Evolutionary conservation across 2,329 filamentous ascomycete genomes (phyloP).

Genomic region (Pestalotiopsis sp.): DNA sequence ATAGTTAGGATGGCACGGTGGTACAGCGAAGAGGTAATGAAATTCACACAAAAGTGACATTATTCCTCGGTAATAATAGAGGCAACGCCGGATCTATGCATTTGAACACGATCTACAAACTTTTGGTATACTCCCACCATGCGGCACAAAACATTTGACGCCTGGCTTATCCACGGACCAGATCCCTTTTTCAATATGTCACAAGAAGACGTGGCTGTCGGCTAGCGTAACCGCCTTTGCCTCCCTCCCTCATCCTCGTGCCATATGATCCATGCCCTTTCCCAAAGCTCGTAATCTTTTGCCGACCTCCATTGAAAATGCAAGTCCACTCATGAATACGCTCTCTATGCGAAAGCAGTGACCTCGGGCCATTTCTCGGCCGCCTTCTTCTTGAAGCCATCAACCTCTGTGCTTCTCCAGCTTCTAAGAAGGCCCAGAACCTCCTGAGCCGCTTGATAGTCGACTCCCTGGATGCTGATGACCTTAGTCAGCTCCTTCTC

Average conservation of each 20-base stretch:
- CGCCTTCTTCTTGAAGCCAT: conserved; percentile 51
- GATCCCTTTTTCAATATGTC: neutral
- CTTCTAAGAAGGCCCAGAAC: conserved; percentile 44
- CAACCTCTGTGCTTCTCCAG: conserved; percentile 53
- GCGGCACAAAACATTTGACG: neutral
- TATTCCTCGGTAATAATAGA: neutral
- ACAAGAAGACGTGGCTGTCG: neutral
- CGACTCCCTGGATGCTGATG: conserved; percentile 46
- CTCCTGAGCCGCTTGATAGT: conserved; percentile 50
- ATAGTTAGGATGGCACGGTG: neutral
- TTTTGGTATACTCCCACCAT: neutral
- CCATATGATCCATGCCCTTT: neutral
- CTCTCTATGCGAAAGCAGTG: conserved; percentile 42
- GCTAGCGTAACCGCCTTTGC: neutral
- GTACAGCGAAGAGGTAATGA: neutral
- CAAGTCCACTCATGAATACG: neutral
- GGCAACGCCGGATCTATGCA: neutral
- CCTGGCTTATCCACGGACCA: neutral
- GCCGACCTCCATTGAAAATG: neutral
- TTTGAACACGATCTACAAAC: neutral
- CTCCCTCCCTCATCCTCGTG: neutral
- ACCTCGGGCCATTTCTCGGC: conserved; percentile 53
- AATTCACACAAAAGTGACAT: neutral
- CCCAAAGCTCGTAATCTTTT: neutral
- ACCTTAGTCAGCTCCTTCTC: conserved; percentile 64